These are phyloP conservation scores for Pugionium cornutum DNA, from an alignment of 345 rosid genomes.

Conservation along the genomic window DNA sequence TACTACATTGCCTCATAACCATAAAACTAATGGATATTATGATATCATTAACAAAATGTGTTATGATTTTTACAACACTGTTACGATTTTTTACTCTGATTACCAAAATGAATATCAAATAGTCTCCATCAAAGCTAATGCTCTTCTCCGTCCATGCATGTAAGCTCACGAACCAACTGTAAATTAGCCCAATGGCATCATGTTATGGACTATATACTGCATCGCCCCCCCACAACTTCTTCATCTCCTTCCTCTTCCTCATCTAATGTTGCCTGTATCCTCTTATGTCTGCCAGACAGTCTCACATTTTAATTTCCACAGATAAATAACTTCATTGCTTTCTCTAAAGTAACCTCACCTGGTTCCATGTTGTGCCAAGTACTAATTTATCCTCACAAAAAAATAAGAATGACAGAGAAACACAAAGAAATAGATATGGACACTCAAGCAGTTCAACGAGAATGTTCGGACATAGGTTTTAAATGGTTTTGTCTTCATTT, in stretches of 20 bases:
- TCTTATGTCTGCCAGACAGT: conserved; percentile 56
- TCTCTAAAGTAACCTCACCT: conserved; percentile 59
- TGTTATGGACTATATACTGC: not conserved
- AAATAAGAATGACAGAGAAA: too few species aligned
- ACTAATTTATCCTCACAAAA: conserved; percentile 3
- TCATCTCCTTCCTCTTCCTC: conserved; percentile 26
- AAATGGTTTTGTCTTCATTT: too few species aligned
- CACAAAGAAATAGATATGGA: too few species aligned
- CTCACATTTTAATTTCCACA: conserved; percentile 48
- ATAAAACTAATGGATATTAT: too few species aligned
- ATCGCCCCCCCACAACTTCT: conserved; percentile 20
- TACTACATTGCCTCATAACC: too few species aligned
- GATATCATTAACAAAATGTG: too few species aligned
- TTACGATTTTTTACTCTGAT: conserved; percentile 25
- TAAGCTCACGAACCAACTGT: conserved; percentile 14
- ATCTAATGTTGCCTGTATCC: too few species aligned
- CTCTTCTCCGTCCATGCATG: conserved; percentile 26
- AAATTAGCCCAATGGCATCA: not conserved
- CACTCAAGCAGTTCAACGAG: too few species aligned
- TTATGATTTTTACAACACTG: not conserved
- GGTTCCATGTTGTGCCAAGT: conserved; percentile 61
- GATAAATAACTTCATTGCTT: conserved; percentile 65
- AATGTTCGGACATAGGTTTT: too few species aligned
- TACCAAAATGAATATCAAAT: conserved; percentile 24
- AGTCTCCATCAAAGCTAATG: conserved; percentile 17